Base-by-base conservation (phyloP, 768 basidiomycete genomes). In the Galerina sulciceps region DNA sequence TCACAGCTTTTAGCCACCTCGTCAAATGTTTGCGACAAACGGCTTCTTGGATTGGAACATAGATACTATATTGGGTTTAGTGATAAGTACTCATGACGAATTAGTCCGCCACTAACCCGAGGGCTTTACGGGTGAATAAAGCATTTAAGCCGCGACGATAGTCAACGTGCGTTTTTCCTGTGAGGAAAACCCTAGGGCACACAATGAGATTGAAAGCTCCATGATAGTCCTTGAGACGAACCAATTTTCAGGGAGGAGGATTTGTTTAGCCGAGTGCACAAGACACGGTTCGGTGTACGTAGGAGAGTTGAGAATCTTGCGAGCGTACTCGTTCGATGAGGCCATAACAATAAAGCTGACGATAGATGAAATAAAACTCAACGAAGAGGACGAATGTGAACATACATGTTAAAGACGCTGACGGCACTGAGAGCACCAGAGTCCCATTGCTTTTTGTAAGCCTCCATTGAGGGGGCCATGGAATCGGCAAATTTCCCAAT, bases 381-480 rank as follows among this genome's bases (percentile, higher is more conserved):
- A 18, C 23, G 38, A 35, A 35, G 17, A 36, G 36, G 40, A 35
- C 41, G 53, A 37, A 50, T 40, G 14, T 40, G 36, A 35, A 76
- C 89, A 65, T 61, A 93, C 97, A 99, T 98, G 76, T 99, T 96
- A 79, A 99, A 99, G 4, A 99, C 97, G 71, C 93, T 95, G 57
- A 96, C 78, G 10, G 89, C 94, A 63, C 90, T 91, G 35, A 99
- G 82, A 13, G 88, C 88, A 52, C 95, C 96, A 2, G 89, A 88
- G 64, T 90, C 81, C 96, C 96, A 99, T 67, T 96, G 93, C 64
- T 81, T 83, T 81, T 89, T 91, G 80, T 99, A 99, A 41, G 85
- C 85, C 70, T 96, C 92, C 83, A 99, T 83, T 5, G 93, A 89
- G 11, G 97, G 97, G 64, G 89, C 85, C 78, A 96, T 78, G 4